Evolutionary conservation across 2,329 filamentous ascomycete species (phyloP), one percentile per base, ranked within the genome.

Genomic region (Triangularia verruculosa): DNA sequence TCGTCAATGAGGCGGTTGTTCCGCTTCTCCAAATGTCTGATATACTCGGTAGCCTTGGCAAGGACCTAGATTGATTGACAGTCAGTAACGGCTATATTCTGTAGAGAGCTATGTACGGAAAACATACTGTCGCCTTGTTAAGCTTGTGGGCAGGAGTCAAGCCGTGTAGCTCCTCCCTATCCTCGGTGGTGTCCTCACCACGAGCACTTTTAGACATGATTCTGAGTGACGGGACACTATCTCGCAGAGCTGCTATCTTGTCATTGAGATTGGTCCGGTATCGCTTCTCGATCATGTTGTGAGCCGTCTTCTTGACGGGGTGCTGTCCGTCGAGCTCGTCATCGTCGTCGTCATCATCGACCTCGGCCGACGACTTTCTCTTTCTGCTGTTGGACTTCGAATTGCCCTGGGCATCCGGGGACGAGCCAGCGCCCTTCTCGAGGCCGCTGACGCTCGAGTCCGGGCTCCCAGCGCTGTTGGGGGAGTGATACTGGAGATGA

Each of bases 251-350:
- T 54, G 93, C 90, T 71, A 98, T 98, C 80, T 98, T 98, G 74
- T 97, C 94, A 73, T 98, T 98, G 63, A 98, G 83, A 73, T 98
- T 98, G 61, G 92, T 97, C 71, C 94, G 89, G 76, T 98, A 98
- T 69, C 94, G 83, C 82, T 97, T 98, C 79, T 98, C 94, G 67
- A 98, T 97, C 84, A 98, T 95, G 77, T 97, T 98, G 78, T 98
- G 94, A 1, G 94, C 93, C 30, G 93, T 96, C 83, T 97, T 97
- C 82, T 97, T 97, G 64, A 81, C 72, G 27, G 80, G 80, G 22
- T 82, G 79, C 30, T 83, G 87, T 8, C 39, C 39, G 69, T 83
- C 83, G 58, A 85, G 76, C 28, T 83, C 78, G 54, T 86, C 81
- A 57, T 87, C 85, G n/a, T 86, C 83, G 2, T 86, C 80, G 22